phyloP scores from a whole-genome alignment of 2,329 filamentous ascomycete species.

The Paracamarosporium sp. region DNA sequence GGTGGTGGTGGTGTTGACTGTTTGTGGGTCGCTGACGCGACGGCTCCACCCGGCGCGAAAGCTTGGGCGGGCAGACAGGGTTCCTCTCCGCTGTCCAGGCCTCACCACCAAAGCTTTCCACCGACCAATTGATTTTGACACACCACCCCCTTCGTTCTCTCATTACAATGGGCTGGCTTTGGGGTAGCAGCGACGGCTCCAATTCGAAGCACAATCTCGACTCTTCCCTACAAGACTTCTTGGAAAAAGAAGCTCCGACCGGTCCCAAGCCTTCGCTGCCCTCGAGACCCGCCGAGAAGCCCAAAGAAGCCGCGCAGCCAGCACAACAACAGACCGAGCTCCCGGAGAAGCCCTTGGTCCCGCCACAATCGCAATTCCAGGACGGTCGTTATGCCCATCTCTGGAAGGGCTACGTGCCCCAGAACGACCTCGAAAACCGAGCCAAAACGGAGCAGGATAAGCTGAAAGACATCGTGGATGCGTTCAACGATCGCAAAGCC shows the following conservation, averaged over 20 bases:
- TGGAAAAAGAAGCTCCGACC: slow-evolving; percentile 80
- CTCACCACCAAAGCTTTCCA: slow-evolving; percentile 1
- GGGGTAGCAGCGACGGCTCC: slow-evolving; percentile 54
- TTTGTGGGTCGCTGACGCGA: slow-evolving; percentile 13
- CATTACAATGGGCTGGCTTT: slow-evolving; percentile 68
- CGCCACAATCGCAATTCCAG: slow-evolving; percentile 65
- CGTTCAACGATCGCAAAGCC: slow-evolving; percentile 81
- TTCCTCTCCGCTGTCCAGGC: slow-evolving; percentile 11
- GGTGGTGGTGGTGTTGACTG: slow-evolving; percentile 11
- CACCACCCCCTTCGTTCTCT: background rate
- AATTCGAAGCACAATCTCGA: slow-evolving; percentile 74
- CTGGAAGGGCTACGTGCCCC: slow-evolving; percentile 89
- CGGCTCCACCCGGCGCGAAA: background rate
- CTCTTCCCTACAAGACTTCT: slow-evolving; percentile 81
- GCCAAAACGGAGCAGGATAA: slow-evolving; percentile 80
- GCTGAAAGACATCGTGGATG: slow-evolving; percentile 78
- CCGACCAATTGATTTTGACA: background rate
- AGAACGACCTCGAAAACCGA: slow-evolving; percentile 71
- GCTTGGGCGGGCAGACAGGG: slow-evolving; percentile 3
- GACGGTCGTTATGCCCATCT: slow-evolving; percentile 83
- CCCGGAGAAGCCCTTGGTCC: slow-evolving; percentile 47
- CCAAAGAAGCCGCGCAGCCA: slow-evolving; percentile 47
- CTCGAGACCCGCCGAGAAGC: slow-evolving; percentile 35
- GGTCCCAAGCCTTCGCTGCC: slow-evolving; percentile 60
- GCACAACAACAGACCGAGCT: slow-evolving; percentile 20